Conservation (phyloP, 2,329 filamentous ascomycete genomes). For the Ceratocystis albifundus region DNA sequence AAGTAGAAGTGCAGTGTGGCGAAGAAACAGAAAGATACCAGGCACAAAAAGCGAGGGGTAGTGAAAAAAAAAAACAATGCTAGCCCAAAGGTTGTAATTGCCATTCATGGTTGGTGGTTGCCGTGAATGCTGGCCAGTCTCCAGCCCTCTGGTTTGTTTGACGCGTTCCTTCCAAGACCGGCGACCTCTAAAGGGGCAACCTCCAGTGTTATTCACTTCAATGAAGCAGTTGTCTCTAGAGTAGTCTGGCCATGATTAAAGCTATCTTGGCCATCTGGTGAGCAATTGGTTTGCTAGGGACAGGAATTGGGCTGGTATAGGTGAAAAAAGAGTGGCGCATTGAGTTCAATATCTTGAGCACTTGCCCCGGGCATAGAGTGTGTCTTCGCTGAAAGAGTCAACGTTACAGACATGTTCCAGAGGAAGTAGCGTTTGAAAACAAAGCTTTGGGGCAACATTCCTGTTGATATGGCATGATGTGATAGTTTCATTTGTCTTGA, state of each 20-base stretch:
- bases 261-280: background rate
- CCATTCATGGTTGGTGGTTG: conserved; percentile 10
- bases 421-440: background rate
- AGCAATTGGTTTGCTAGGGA: background rate
- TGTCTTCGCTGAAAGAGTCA: background rate
- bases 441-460: background rate
- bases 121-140: background rate
- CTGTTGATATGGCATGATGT: background rate
- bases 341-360: background rate
- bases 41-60: background rate
- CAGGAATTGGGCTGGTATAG: background rate
- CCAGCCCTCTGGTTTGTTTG: conserved; percentile 6
- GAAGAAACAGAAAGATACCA: background rate
- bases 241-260: background rate
- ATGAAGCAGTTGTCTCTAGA: background rate
- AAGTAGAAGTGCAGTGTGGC: background rate
- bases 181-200: background rate
- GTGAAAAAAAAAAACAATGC: conserved; percentile 4
- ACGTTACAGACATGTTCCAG: background rate
- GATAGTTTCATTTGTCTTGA: background rate
- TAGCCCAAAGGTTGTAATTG: background rate
- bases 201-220: background rate
- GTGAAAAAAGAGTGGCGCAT: background rate
- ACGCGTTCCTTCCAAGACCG: conserved; percentile 5
- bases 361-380: background rate